Base-by-base conservation (phyloP, 306 rosid species). In the Vigna nakashimae region DNA sequence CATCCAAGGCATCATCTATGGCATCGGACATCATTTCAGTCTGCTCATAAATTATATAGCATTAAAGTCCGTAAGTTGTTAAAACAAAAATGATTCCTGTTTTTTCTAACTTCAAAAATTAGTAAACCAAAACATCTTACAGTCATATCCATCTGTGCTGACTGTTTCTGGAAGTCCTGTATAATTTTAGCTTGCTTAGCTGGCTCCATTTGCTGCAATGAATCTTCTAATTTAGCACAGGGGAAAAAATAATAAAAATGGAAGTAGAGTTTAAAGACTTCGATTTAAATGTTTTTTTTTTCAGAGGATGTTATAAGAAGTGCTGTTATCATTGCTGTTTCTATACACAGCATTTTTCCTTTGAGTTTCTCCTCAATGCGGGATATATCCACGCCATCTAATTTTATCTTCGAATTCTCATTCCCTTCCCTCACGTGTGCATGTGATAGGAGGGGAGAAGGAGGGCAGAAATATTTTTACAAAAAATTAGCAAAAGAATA, bases 101-200 rank as follows among this genome's bases (percentile, higher is more conserved):
- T 42, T 46, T 56, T 49, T 45, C 70, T 74, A 63, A 74, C 58
- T 67, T 22, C 49, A 15, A 66, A 12, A 51, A 70, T 73, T 34
- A 53, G 4, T 24, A 66, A 84, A 71, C 36, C 15, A 73, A 69
- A 73, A 71, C 38, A 64, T 85, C 96, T 87, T 93, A 96, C 98
- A 71, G 98, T 91, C 99, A 96, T 96, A 86, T 96, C 99, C 98
- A 96, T 96, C 82, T 93, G 97, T n/a, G 98, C 97, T 14, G 98
- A 91, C 79, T 96, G 98, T 87, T 85, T 96, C 86, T 96, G 99
- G 84, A 96, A 96, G 65, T 96, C 96, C 55, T 32, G 88, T 3
- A 96, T 80, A 73, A 91, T 67, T 79, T 90, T 88, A 43, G 94
- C 98, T 79, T 96, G 99, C 83, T 93, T 91, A 55, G 85, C 88